A percentile compares a stretch with the other conserved stretches of the same genome.
Conservation (phyloP, 1,284 basidiomycete species). For the Sporisorium scitamineum region DNA sequence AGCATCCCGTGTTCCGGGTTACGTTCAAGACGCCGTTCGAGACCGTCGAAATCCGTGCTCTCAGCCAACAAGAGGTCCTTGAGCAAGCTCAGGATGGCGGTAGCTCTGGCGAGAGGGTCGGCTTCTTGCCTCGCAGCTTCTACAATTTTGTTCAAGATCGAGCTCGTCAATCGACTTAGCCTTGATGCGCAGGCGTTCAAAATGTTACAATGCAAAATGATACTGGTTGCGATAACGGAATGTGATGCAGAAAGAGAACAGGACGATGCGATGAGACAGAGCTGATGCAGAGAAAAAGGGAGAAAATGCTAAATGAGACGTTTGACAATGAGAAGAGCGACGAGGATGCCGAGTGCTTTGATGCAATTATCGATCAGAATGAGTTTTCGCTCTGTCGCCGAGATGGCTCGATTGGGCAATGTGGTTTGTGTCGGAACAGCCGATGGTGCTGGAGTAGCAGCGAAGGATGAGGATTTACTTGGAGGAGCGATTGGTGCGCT, state of each 20-base stretch:
- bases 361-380: conserved; percentile 45
- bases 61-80: conserved; percentile 18
- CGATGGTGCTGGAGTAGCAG: neutral
- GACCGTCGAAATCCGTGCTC: conserved; percentile 23
- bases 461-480: conserved; percentile 6
- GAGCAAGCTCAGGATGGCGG: conserved; percentile 43
- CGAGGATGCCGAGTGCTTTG: conserved; percentile 37
- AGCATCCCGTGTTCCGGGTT: conserved; percentile 57
- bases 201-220: neutral
- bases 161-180: neutral
- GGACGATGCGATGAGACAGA: neutral
- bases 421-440: neutral
- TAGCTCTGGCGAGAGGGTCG: conserved; percentile 36
- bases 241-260: conserved; percentile 5
- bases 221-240: conserved; percentile 4
- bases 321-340: conserved; percentile 44
- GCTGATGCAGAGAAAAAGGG: neutral
- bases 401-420: conserved; percentile 4
- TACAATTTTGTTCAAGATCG: conserved; percentile 48
- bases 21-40: conserved; percentile 53
- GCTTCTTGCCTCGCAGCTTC: conserved; percentile 48
- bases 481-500: neutral
- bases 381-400: conserved; percentile 31
- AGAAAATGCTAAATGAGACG: conserved; percentile 29
- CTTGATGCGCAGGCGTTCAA: neutral